These are phyloP conservation scores for Fusarium pseudonygamai DNA, from an alignment of 2,329 filamentous ascomycete genomes.

Conservation along the genomic window DNA sequence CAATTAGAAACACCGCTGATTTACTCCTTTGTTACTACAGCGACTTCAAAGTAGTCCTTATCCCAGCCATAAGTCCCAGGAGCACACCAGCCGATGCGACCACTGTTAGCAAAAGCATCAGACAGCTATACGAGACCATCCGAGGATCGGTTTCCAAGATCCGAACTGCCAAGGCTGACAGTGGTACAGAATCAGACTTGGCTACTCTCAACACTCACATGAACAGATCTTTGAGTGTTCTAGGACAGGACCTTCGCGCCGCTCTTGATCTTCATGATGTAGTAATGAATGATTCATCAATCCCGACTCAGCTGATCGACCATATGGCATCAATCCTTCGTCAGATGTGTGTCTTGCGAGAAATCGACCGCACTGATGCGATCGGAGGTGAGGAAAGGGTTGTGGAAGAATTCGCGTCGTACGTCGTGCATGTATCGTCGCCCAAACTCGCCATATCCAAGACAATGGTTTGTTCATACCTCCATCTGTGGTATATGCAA, in stretches of 20 bases:
- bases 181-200: neutral
- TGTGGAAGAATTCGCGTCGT: neutral
- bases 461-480: neutral
- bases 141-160: neutral
- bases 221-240: neutral
- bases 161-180: neutral
- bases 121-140: neutral
- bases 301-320: conserved; percentile 1
- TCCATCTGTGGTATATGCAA: fast-evolving
- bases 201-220: conserved; percentile 4
- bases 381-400: neutral
- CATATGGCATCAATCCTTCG: conserved; percentile 4
- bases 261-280: conserved; percentile 13
- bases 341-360: neutral
- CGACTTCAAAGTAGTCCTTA: conserved; percentile 4
- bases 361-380: neutral
- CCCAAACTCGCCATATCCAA: neutral
- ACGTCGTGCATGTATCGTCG: neutral
- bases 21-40: conserved; percentile 16
- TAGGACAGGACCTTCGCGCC: neutral
- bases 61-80: neutral
- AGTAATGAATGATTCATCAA: neutral
- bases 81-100: neutral
- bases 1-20: neutral
- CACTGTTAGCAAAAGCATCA: neutral